phyloP scores from a whole-genome alignment of 2,329 filamentous ascomycete genomes.

The Arachnomyces sp. region DNA sequence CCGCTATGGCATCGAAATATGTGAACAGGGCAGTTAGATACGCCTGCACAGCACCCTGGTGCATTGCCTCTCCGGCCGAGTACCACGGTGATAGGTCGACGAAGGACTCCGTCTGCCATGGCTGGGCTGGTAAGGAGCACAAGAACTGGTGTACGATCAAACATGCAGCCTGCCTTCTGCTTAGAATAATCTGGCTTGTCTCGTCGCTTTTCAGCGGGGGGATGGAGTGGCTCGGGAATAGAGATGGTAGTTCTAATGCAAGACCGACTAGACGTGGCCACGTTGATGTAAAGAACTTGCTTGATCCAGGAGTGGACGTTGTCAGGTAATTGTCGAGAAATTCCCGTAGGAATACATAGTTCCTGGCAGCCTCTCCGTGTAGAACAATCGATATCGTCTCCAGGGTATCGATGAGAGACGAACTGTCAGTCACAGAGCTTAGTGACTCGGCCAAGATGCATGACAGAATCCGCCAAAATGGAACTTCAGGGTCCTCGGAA shows the following conservation, averaged over 20 bases:
- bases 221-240: slow-evolving; percentile 6
- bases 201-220: slow-evolving; percentile 3
- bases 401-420: slow-evolving; percentile 5
- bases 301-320: not conserved
- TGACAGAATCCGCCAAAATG: slow-evolving; percentile 8
- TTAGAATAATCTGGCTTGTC: slow-evolving; percentile 2
- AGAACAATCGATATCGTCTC: slow-evolving; percentile 6
- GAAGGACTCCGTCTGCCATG: slow-evolving; percentile 9
- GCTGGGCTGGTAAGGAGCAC: slow-evolving; percentile 6
- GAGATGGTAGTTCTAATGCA: slow-evolving; percentile 7
- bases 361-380: not conserved
- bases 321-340: slow-evolving; percentile 7
- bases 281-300: slow-evolving; percentile 5
- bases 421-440: not conserved
- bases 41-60: slow-evolving; percentile 4
- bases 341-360: slow-evolving; percentile 5
- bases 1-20: slow-evolving; percentile 5
- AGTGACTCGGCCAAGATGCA: not conserved
- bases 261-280: slow-evolving; percentile 6
- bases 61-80: slow-evolving; percentile 3
- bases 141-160: slow-evolving; percentile 10
- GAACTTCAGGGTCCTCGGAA: slow-evolving; percentile 6
- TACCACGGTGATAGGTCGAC: slow-evolving; percentile 9
- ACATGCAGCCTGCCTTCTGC: slow-evolving; percentile 9
- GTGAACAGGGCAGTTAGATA: slow-evolving; percentile 5